Evolutionary conservation across 176 grass and related monocot species (phyloP), one percentile per base, ranked within the genome.

Genomic region (Lolium rigidum): DNA sequence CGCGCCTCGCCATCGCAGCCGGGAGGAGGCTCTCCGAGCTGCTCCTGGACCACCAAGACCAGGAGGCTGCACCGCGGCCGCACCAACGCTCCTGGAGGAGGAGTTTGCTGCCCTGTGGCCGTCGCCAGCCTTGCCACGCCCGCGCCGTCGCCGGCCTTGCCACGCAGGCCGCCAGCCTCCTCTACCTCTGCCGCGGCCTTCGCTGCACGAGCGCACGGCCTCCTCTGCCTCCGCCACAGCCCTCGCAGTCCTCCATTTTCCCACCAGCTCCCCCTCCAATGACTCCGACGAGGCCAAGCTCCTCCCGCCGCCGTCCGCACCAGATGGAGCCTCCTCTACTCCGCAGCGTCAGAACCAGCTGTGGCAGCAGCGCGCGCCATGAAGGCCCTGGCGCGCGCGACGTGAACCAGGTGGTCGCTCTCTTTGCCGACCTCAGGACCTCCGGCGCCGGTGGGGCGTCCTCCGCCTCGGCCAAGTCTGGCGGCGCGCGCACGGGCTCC

Each of bases 1-100:
- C n/a, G n/a, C n/a, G n/a, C n/a, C n/a, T n/a, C n/a, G n/a, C n/a
- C n/a, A n/a, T n/a, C n/a, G 64, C 86, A 65, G 85, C 91, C 7
- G 55, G 78, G 25, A 90, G 91, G 90, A 94, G 90, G 88, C 97
- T 99, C 20, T 99, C 85, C 77, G 97, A 99, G 90, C 87, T 99
- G 74, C 89, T 99, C 35, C 89, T 90, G 78, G 97, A 99, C 87
- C 94, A 97, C 74, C 97, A 99, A 71, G 59, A 7, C 21, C 6
- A 38, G 70, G 21, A 25, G 69, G 68, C 69, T 47, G 1, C 81
- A 55, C 28, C 85, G 85, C 70, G 39, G 26, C 55, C 70, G 85
- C 12, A 8, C 0, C n/a, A 5, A 2, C 0, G 57, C 0, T 0
- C 54, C 10, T 2, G 17, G 56, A 2, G 60, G 21, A 12, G 79